Conservation (phyloP, 2,329 filamentous ascomycete species). For the Colletotrichum sp. region DNA sequence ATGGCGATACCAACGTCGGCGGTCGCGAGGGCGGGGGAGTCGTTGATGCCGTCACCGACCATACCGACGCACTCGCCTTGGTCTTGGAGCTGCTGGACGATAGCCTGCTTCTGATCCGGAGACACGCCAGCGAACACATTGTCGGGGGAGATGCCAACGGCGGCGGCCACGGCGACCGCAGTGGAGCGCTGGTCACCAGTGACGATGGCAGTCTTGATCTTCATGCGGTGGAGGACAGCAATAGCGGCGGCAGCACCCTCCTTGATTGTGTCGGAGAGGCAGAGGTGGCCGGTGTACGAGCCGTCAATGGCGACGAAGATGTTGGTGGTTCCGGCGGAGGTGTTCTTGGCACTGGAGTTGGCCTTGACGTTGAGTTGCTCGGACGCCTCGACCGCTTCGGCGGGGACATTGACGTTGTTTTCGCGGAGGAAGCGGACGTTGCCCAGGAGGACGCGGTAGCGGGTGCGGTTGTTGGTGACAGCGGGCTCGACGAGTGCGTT, state of each 20-base stretch:
- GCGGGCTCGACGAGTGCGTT: slow-evolving; percentile 81
- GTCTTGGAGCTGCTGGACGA: slow-evolving; percentile 78
- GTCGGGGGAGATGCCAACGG: slow-evolving; percentile 78
- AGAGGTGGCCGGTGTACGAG: slow-evolving; percentile 80
- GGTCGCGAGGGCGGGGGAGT: slow-evolving; percentile 92
- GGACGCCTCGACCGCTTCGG: slow-evolving; percentile 66
- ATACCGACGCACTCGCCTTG: slow-evolving; percentile 84
- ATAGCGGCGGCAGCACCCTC: slow-evolving; percentile 82
- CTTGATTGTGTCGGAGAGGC: slow-evolving; percentile 90
- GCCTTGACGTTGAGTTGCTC: slow-evolving; percentile 60
- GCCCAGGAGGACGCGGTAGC: slow-evolving; percentile 83
- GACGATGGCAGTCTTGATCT: slow-evolving; percentile 87
- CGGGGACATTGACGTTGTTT: slow-evolving; percentile 70
- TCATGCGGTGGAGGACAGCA: slow-evolving; percentile 81
- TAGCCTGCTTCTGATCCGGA: slow-evolving; percentile 88
- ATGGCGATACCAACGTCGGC: slow-evolving; percentile 94
- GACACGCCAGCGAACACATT: slow-evolving; percentile 88
- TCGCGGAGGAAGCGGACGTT: slow-evolving; percentile 79
- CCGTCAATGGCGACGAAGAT: slow-evolving; percentile 91
- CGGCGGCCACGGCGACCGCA: slow-evolving; percentile 80
- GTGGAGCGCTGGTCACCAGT: slow-evolving; percentile 91
- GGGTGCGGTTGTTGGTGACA: slow-evolving; percentile 66
- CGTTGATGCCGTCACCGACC: slow-evolving; percentile 99
- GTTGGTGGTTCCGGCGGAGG: slow-evolving; percentile 76
- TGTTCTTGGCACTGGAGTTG: slow-evolving; percentile 33